A percentile compares a stretch with the other conserved stretches of the same genome.
Conservation (phyloP, 208 protist genomes). For the Trypanosoma boissoni region DNA sequence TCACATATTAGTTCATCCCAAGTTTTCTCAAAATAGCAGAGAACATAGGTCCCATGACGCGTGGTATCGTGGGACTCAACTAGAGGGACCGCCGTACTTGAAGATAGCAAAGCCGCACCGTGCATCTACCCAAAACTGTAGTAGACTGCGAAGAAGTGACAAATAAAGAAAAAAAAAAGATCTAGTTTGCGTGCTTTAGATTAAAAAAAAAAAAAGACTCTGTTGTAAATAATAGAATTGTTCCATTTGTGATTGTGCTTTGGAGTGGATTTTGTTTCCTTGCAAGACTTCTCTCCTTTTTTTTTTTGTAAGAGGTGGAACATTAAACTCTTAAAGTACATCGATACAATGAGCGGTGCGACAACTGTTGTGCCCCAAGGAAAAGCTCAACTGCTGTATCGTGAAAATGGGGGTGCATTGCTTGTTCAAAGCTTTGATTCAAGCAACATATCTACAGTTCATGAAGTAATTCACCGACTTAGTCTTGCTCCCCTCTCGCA, state of each 20-base stretch:
- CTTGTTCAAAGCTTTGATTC: slow-evolving; percentile 1
- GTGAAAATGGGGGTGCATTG: slow-evolving; percentile 14
- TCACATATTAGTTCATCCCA: slow-evolving; percentile 51
- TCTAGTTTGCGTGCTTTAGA: too few relatives aligned
- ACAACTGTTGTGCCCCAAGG: neutral
- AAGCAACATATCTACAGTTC: slow-evolving; percentile 3
- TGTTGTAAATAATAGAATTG: too few relatives aligned
- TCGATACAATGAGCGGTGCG: slow-evolving; percentile 8
- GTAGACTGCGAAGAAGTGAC: slow-evolving; percentile 15
- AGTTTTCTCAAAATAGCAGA: slow-evolving; percentile 37
- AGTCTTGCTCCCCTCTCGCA: slow-evolving; percentile 14
- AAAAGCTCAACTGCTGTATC: slow-evolving; percentile 11
- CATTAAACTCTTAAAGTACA: neutral
- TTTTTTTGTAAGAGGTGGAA: neutral
- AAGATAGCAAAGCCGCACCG: neutral
- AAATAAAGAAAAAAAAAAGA: too few relatives aligned
- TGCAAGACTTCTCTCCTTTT: neutral
- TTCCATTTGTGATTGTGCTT: too few relatives aligned
- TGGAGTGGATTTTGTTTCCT: too few relatives aligned
- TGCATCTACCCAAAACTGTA: slow-evolving; percentile 25
- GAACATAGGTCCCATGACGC: slow-evolving; percentile 29
- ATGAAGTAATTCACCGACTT: slow-evolving; percentile 9
- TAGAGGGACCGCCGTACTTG: slow-evolving; percentile 27
- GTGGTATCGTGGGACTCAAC: slow-evolving; percentile 54
- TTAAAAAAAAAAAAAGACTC: too few relatives aligned